Evolutionary conservation across 768 basidiomycete species (phyloP).

Genomic region (Tulasnella sp.): DNA sequence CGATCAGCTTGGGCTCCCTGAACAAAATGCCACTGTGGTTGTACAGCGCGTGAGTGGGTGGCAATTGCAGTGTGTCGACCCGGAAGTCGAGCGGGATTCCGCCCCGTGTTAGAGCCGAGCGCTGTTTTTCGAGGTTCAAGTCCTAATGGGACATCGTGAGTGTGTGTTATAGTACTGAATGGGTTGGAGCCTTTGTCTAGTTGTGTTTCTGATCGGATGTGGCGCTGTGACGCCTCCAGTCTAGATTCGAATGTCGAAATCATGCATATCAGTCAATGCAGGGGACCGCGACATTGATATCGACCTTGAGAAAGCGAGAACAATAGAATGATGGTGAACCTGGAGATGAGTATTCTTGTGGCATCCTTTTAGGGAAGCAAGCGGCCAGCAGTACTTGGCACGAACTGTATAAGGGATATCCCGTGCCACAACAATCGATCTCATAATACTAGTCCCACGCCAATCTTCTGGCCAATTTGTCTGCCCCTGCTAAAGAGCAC

Average conservation of each 20-base stretch:
- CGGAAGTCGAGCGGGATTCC: not conserved
- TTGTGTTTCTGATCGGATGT: no score
- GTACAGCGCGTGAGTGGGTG: not conserved
- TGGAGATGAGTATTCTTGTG: not conserved
- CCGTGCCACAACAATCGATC: not conserved
- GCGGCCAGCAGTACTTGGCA: not conserved
- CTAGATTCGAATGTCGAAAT: not conserved
- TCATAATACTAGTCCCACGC: not conserved
- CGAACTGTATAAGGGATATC: not conserved
- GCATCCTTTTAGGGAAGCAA: not conserved
- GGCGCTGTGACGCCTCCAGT: no score
- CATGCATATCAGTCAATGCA: no score
- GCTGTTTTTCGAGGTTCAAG: not conserved
- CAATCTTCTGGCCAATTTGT: no score
- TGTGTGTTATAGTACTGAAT: not conserved
- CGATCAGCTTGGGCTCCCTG: conserved; percentile 31
- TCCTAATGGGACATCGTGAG: not conserved
- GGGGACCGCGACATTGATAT: not conserved
- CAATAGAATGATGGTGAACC: not conserved
- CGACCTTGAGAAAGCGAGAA: not conserved
- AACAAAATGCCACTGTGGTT: conserved; percentile 23
- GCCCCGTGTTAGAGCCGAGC: not conserved
- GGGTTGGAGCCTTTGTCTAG: not conserved
- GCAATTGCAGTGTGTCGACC: not conserved
- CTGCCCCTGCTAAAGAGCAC: no score